Conservation (phyloP, 2,329 filamentous ascomycete genomes). For the Dactylellina parvicollis region DNA sequence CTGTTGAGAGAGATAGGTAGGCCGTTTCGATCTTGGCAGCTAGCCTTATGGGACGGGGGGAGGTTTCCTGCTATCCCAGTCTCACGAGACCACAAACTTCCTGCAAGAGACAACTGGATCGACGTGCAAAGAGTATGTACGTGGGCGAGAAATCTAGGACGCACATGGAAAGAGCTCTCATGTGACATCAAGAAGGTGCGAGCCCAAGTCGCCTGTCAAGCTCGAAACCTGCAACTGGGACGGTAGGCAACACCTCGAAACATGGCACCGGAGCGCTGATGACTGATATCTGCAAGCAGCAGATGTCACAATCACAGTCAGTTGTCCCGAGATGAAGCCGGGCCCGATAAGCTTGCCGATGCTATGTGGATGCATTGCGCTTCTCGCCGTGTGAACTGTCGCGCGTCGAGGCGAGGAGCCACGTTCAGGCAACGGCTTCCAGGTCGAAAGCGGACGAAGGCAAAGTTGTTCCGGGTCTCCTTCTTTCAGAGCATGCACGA, state of each 20-base stretch:
- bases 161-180: slow-evolving; percentile 41
- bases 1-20: slow-evolving; percentile 1
- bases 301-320: slow-evolving; percentile 47
- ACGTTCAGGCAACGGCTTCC: slow-evolving; percentile 27
- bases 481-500: slow-evolving; percentile 27
- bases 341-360: slow-evolving; percentile 28
- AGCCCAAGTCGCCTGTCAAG: slow-evolving; percentile 23
- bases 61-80: slow-evolving; percentile 29
- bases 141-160: slow-evolving; percentile 49
- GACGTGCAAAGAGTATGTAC: slow-evolving; percentile 19
- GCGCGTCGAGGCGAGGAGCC: slow-evolving; percentile 37
- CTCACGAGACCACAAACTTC: slow-evolving; percentile 54
- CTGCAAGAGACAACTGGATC: slow-evolving; percentile 30
- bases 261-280: slow-evolving; percentile 43
- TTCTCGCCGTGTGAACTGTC: slow-evolving; percentile 28
- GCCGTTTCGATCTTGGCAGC: slow-evolving; percentile 45
- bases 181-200: slow-evolving; percentile 32
- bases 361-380: slow-evolving; percentile 26
- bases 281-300: slow-evolving; percentile 43
- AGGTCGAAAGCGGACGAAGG: slow-evolving; percentile 8
- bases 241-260: slow-evolving; percentile 44
- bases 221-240: slow-evolving; percentile 30
- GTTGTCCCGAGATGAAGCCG: slow-evolving; percentile 49
- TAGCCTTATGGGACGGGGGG: slow-evolving; percentile 47
- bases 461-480: slow-evolving; percentile 17